Conservation (phyloP, 2,329 filamentous ascomycete genomes). For the Hymenoscyphus repandus region DNA sequence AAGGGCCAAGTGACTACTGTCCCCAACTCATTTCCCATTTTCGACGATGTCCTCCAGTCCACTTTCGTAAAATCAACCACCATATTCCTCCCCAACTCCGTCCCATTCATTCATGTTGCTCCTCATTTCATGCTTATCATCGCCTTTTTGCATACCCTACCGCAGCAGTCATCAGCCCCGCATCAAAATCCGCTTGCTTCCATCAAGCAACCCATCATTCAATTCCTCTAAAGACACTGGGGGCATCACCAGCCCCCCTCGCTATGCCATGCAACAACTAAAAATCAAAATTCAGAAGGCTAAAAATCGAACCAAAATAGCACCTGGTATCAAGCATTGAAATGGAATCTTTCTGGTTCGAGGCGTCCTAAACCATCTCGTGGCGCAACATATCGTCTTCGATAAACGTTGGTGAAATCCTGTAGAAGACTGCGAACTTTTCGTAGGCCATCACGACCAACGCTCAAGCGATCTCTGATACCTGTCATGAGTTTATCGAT, state of each 20-base stretch:
- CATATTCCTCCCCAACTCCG: too few species aligned
- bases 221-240: conserved; percentile 1
- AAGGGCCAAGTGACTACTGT: too few species aligned
- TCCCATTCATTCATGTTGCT: too few species aligned
- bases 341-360: conserved; percentile 83
- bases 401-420: conserved; percentile 94
- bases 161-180: too few species aligned
- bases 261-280: conserved; percentile 12
- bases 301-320: neutral
- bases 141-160: too few species aligned
- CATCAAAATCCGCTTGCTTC: too few species aligned
- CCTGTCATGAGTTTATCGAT: conserved; percentile 74
- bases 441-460: conserved; percentile 55
- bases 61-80: too few species aligned
- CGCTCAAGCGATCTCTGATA: conserved; percentile 72
- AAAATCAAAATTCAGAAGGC: conserved; percentile 3
- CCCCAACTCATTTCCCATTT: neutral
- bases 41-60: neutral
- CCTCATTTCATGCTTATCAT: too few species aligned
- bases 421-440: conserved; percentile 83
- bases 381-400: conserved; percentile 90
- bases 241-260: conserved; percentile 5
- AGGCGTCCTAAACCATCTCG: conserved; percentile 83
- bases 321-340: conserved; percentile 37
- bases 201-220: neutral